Conservation (phyloP, 768 basidiomycete species). For the Lentinus brumalis region DNA sequence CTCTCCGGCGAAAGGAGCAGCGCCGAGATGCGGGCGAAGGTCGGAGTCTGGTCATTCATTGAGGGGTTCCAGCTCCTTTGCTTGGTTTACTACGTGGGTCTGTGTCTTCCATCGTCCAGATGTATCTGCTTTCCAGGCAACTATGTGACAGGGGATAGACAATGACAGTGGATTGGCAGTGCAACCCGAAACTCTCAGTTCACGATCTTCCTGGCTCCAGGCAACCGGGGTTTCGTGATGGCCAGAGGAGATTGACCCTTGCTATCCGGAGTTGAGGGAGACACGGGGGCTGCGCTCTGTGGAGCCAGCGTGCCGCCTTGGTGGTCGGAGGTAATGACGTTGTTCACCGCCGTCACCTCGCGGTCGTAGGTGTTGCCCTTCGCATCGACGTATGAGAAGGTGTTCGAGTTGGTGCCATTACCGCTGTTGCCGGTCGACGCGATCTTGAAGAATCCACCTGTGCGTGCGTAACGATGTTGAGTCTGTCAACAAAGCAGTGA, state of each 20-base stretch:
- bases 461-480: background rate
- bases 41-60: background rate
- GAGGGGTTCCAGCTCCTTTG: no score
- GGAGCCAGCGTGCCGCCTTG: slow-evolving; percentile 53
- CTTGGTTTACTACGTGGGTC: background rate
- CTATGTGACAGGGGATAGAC: slow-evolving; percentile 12
- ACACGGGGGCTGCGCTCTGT: background rate
- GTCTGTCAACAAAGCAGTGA: background rate
- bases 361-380: slow-evolving; percentile 65
- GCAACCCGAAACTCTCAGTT: background rate
- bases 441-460: slow-evolving; percentile 54
- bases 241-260: slow-evolving; percentile 6
- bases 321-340: slow-evolving; percentile 61
- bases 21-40: slow-evolving; percentile 12
- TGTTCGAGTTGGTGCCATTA: slow-evolving; percentile 72
- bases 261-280: background rate
- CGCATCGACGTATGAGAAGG: slow-evolving; percentile 59
- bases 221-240: slow-evolving; percentile 35
- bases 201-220: slow-evolving; percentile 34
- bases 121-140: background rate
- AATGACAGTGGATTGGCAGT: background rate
- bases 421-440: slow-evolving; percentile 52
- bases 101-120: background rate
- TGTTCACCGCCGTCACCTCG: slow-evolving; percentile 58
- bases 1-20: slow-evolving; percentile 12